Percentiles rank a stretch among this genome's conserved stretches.
phyloP scores from a whole-genome alignment of 257 asterid genomes.

The Echites panduratus region DNA sequence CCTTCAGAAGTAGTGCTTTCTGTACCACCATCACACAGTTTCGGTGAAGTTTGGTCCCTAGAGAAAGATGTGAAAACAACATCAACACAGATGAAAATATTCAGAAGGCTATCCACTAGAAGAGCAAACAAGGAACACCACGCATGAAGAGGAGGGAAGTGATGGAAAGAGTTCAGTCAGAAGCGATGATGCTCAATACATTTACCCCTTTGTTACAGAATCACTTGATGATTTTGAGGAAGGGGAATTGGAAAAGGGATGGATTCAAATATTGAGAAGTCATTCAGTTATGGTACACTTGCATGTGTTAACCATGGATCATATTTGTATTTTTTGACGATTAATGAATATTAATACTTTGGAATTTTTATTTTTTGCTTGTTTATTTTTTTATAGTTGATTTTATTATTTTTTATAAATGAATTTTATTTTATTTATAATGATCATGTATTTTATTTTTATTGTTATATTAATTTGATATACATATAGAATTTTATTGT shows the following conservation, averaged over 20 bases:
- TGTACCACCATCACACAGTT: conserved; percentile 45
- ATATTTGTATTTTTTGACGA: too few species aligned
- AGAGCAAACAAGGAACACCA: conserved; percentile 34
- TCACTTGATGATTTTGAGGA: conserved; percentile 40
- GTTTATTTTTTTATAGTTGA: too few species aligned
- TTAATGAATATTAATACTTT: too few species aligned
- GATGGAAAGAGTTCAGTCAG: conserved; percentile 54
- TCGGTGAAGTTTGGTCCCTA: conserved; percentile 33
- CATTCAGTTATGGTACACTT: conserved; percentile 58
- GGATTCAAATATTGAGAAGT: conserved; percentile 28
- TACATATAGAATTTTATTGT: too few species aligned
- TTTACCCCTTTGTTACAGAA: conserved; percentile 40
- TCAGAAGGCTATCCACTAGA: conserved; percentile 34
- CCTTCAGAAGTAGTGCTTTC: conserved; percentile 31
- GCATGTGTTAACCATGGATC: conserved; percentile 61
- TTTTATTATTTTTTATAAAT: too few species aligned
- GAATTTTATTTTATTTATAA: too few species aligned
- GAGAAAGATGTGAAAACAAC: conserved; percentile 37
- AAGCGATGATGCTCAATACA: conserved; percentile 44
- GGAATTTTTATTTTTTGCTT: too few species aligned
- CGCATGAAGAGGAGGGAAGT: conserved; percentile 57
- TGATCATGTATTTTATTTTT: too few species aligned
- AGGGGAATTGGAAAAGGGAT: conserved; percentile 29
- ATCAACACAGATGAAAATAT: conserved; percentile 44
- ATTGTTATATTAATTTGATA: too few species aligned